Percentiles rank a stretch among this genome's conserved stretches.
phyloP scores from a whole-genome alignment of 441 rosid species.

The Lepidium campestre region DNA sequence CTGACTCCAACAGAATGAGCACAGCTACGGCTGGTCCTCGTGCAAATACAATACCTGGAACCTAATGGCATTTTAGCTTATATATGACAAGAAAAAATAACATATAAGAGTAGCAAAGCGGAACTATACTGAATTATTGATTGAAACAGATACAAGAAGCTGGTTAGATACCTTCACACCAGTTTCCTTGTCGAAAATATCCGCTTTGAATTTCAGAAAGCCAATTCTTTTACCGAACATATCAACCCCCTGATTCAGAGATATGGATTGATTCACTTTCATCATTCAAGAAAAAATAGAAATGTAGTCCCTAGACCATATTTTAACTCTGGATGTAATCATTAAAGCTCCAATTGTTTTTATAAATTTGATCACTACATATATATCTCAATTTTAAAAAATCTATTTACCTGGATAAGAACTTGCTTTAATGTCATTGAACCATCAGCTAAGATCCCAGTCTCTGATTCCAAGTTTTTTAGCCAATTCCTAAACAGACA shows the following conservation, averaged over 20 bases:
- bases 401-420: conserved; percentile 61
- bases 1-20: conserved; percentile 68
- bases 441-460: conserved; percentile 63
- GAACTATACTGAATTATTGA: neutral
- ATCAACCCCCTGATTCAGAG: conserved; percentile 70
- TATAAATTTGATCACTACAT: neutral
- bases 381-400: no score
- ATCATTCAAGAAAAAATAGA: neutral
- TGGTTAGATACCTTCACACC: conserved; percentile 56
- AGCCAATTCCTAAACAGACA: conserved; percentile 80
- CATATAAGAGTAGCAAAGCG: neutral
- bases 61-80: conserved; percentile 46
- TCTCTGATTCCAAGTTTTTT: conserved; percentile 60
- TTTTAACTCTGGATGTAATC: no score
- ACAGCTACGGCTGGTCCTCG: conserved; percentile 92
- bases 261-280: neutral
- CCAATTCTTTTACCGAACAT: conserved; percentile 81
- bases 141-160: conserved; percentile 16
- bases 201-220: conserved; percentile 83
- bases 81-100: neutral
- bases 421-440: conserved; percentile 56
- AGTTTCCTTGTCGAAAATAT: conserved; percentile 52
- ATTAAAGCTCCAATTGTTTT: neutral
- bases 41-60: conserved; percentile 93
- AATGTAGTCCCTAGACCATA: neutral